Evolutionary conservation across 352 stramenopile genomes (phyloP).

Genomic region (Phytophthora constricta): DNA sequence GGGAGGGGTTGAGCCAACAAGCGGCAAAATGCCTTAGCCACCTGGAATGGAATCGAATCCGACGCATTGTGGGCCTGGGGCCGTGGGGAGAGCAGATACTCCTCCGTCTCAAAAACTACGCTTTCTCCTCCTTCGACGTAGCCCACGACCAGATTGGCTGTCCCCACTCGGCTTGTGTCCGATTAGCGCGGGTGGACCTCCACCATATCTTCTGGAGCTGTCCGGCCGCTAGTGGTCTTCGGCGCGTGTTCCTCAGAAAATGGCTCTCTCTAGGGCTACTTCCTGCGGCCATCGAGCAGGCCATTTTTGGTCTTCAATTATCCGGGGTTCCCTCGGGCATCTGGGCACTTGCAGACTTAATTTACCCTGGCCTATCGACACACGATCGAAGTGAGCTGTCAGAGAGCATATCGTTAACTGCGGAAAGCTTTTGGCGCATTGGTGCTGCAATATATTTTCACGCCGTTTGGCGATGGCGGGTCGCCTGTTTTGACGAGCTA

Average conservation of each 20-base stretch:
- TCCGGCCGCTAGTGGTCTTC: background rate
- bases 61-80: background rate
- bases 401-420: too few relatives aligned
- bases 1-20: background rate
- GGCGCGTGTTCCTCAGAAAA: background rate
- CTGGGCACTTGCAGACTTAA: too few relatives aligned
- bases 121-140: background rate
- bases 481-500: background rate
- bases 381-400: too few relatives aligned
- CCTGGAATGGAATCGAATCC: conserved; percentile 6
- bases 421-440: background rate
- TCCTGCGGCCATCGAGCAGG: background rate
- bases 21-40: background rate
- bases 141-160: background rate
- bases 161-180: background rate
- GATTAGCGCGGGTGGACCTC: background rate
- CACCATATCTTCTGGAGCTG: background rate
- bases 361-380: too few relatives aligned
- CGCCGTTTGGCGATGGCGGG: background rate
- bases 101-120: background rate
- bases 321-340: too few relatives aligned
- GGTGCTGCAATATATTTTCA: background rate
- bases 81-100: conserved; percentile 11
- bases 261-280: background rate
- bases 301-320: too few relatives aligned